Evolutionary conservation across 371 early-diverging fungal species (phyloP), one percentile per base, ranked within the genome.

Genomic region (Syncephalis fuscata): DNA sequence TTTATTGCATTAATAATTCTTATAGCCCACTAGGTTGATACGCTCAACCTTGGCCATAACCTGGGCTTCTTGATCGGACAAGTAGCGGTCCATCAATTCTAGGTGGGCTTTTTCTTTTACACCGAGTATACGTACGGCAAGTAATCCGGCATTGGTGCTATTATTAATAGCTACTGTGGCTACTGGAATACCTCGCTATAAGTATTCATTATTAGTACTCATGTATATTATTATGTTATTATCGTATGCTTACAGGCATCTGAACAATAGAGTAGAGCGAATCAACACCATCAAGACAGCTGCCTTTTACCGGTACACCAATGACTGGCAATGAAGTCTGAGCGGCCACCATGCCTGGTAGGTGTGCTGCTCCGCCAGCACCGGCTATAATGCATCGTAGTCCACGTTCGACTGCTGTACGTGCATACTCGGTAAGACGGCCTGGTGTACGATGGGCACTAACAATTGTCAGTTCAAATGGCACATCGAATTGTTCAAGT

Each of bases 261-360:
- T 96, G 95, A 2, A 94, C 94, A 59, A 94, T 96, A 45, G 90
- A 89, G 55, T 91, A 77, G 38, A 96, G 67, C 21, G 93, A 92
- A 56, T 96, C 97, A 16, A 91, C 85, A 32, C 97, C 97, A 52
- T 94, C 95, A 24, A 96, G 66, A 21, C 74, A 74, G 55, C 80
- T 88, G 44, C 91, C 81, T 44, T 88, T 85, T 37, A 96, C 86
- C 21, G 97, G 97, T 8, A 95, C 94, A 41, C 97, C 97, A 55
- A 96, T 85, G 32, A 96, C 97, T 3, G 94, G 97, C 11, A 96
- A 65, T 14, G 92, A 82, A 0, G 97, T 93, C 63, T 92, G 69
- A 23, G 92, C 90, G 23, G 97, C 95, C 1, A 92, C 92, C 97
- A 96, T 96, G n/a, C n/a, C 97, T 2, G 97, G 95, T 42, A 96